Conservation (phyloP, 495 filamentous ascomycete species). For the Thermothielavioides terrestris region DNA sequence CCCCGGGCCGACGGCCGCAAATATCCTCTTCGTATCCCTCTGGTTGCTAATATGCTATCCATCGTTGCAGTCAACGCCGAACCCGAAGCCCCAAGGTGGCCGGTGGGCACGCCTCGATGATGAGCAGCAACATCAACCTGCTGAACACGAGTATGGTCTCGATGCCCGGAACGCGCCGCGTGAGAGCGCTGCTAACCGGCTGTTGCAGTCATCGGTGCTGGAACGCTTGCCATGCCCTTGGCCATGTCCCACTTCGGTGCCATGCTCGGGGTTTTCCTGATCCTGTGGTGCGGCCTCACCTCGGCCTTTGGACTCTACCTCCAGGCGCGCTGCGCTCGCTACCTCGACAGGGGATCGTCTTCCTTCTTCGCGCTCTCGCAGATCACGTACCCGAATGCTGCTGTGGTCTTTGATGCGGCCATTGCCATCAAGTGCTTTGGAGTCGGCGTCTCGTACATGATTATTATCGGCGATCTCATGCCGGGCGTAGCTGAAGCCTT, state of each 20-base stretch:
- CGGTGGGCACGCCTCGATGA: conserved; percentile 72
- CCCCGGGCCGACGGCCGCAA: too few relatives aligned
- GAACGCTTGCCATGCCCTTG: conserved; percentile 87
- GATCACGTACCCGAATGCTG: conserved; percentile 92
- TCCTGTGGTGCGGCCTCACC: conserved; percentile 81
- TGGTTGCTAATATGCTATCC: neutral
- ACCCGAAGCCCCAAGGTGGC: conserved; percentile 34
- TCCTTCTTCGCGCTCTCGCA: conserved; percentile 93
- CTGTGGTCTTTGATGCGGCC: conserved; percentile 89
- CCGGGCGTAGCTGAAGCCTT: conserved; percentile 77
- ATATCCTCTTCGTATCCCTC: too few relatives aligned
- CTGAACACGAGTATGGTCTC: conserved; percentile 75
- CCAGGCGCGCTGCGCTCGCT: conserved; percentile 83
- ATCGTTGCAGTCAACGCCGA: conserved; percentile 25
- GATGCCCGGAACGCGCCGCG: neutral
- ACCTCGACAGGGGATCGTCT: conserved; percentile 70
- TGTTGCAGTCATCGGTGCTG: conserved; percentile 77
- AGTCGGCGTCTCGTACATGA: conserved; percentile 95
- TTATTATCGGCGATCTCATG: conserved; percentile 98
- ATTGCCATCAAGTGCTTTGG: conserved; percentile 98
- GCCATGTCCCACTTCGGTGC: conserved; percentile 91
- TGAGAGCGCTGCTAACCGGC: neutral
- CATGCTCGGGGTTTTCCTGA: conserved; percentile 68
- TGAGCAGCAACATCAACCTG: conserved; percentile 87
- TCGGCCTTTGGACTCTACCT: conserved; percentile 93